Evolutionary conservation across 2,329 filamentous ascomycete species (phyloP).

Genomic region (Penicillium sp.): DNA sequence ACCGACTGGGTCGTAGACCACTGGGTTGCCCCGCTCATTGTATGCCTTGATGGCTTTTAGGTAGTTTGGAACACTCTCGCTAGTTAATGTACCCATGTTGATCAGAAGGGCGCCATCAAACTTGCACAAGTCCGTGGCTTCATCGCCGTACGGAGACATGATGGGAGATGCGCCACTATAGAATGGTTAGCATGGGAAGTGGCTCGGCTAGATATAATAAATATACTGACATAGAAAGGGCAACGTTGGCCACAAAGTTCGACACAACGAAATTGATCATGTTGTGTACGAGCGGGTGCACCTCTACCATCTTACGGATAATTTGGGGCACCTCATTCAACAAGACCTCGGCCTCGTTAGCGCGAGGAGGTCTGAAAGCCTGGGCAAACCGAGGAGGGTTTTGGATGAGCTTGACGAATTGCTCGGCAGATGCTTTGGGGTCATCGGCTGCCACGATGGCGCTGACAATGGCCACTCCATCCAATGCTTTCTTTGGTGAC

Average conservation of each 20-base stretch:
- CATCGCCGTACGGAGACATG: slow-evolving; percentile 84
- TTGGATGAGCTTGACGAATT: slow-evolving; percentile 59
- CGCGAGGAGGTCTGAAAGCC: slow-evolving; percentile 27
- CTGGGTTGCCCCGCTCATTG: slow-evolving; percentile 70
- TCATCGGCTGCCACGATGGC: slow-evolving; percentile 75
- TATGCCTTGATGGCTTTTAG: slow-evolving; percentile 73
- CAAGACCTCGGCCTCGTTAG: slow-evolving; percentile 30
- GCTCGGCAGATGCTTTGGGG: slow-evolving; percentile 60
- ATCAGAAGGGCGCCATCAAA: slow-evolving; percentile 78
- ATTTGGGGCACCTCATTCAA: slow-evolving; percentile 45
- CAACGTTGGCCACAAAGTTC: slow-evolving; percentile 90
- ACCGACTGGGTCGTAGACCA: slow-evolving; percentile 87
- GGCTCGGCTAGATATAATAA: background rate
- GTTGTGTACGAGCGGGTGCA: slow-evolving; percentile 79
- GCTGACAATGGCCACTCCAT: slow-evolving; percentile 85
- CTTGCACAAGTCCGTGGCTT: slow-evolving; percentile 75
- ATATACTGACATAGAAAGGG: slow-evolving; percentile 61
- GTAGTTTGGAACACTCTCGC: slow-evolving; percentile 70
- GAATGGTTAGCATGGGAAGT: slow-evolving; percentile 15
- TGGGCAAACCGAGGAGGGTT: slow-evolving; percentile 35
- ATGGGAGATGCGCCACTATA: slow-evolving; percentile 76
- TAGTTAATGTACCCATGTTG: slow-evolving; percentile 91
- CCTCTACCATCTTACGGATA: slow-evolving; percentile 60
- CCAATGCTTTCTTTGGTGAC: slow-evolving; percentile 58
- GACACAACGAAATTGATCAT: slow-evolving; percentile 98